Conservation (phyloP, 768 basidiomycete genomes). For the Rhizopogon sp. region DNA sequence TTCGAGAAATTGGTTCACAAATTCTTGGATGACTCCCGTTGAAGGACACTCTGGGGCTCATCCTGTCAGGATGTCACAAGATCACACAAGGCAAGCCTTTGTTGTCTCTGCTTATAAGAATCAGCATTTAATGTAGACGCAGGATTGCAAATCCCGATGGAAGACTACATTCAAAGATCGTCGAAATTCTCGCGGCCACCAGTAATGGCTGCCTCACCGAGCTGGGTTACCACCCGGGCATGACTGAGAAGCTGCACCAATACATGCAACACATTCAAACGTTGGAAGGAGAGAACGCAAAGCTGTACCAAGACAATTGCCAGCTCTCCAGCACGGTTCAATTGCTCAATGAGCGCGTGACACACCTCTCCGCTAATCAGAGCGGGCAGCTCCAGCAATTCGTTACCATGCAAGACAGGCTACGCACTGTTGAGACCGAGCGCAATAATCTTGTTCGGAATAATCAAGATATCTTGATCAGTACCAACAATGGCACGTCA, state of each 20-base stretch:
- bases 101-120: neutral
- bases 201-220: slow-evolving; percentile 44
- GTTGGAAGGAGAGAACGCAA: slow-evolving; percentile 24
- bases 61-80: neutral
- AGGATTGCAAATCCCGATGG: neutral
- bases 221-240: slow-evolving; percentile 41
- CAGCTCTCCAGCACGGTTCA: slow-evolving; percentile 23
- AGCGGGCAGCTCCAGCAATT: slow-evolving; percentile 13
- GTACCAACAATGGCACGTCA: slow-evolving; percentile 6
- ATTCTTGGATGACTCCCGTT: neutral
- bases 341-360: slow-evolving; percentile 26
- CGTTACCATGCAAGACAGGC: slow-evolving; percentile 20
- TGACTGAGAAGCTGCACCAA: slow-evolving; percentile 20
- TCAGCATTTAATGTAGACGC: neutral
- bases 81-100: neutral
- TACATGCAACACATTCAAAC: slow-evolving; percentile 28
- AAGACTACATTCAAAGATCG: slow-evolving; percentile 27
- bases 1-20: neutral
- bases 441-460: slow-evolving; percentile 12
- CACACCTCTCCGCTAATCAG: slow-evolving; percentile 12
- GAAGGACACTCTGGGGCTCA: neutral
- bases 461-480: slow-evolving; percentile 20
- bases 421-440: slow-evolving; percentile 18
- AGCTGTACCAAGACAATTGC: slow-evolving; percentile 35
- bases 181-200: slow-evolving; percentile 39